phyloP scores from a whole-genome alignment of 495 filamentous ascomycete species.

The Mycothermus thermophilus region DNA sequence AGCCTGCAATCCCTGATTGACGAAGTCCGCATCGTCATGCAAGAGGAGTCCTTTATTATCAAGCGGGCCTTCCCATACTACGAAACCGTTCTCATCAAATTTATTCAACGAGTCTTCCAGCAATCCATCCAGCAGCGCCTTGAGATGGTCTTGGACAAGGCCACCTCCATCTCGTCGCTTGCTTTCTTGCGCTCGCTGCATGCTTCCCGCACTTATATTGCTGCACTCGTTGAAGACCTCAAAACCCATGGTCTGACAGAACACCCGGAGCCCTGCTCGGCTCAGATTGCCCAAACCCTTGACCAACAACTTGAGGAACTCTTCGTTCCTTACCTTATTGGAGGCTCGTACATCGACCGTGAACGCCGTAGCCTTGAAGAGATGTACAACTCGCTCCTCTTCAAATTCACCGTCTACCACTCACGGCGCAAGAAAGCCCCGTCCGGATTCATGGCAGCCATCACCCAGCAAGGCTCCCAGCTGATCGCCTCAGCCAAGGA shows the following conservation, averaged over 20 bases:
- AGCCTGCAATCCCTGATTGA: slow-evolving; percentile 83
- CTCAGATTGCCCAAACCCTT: slow-evolving; percentile 68
- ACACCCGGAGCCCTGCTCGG: slow-evolving; percentile 79
- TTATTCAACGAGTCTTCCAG: slow-evolving; percentile 90
- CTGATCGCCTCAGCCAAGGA: slow-evolving; percentile 67
- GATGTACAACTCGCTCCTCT: slow-evolving; percentile 78
- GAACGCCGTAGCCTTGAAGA: slow-evolving; percentile 85
- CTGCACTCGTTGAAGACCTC: slow-evolving; percentile 73
- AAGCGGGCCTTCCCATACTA: slow-evolving; percentile 91
- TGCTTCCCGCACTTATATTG: slow-evolving; percentile 74
- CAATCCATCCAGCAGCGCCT: slow-evolving; percentile 93
- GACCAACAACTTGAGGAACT: slow-evolving; percentile 96
- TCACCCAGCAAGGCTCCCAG: slow-evolving; percentile 77
- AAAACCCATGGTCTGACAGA: slow-evolving; percentile 93
- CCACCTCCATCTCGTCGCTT: slow-evolving; percentile 74
- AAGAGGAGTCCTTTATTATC: slow-evolving; percentile 92
- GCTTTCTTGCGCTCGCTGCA: slow-evolving; percentile 87
- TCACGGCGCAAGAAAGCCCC: slow-evolving; percentile 69
- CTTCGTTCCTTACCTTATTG: slow-evolving; percentile 89
- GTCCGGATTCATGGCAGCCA: slow-evolving; percentile 75
- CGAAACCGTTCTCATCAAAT: slow-evolving; percentile 81
- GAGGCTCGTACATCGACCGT: slow-evolving; percentile 88
- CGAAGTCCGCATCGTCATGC: slow-evolving; percentile 89
- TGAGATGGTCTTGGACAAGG: slow-evolving; percentile 93
- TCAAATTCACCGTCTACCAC: slow-evolving; percentile 92